Conservation (phyloP, 805 yeast genomes). For the Debaryomyces prosopidis region DNA sequence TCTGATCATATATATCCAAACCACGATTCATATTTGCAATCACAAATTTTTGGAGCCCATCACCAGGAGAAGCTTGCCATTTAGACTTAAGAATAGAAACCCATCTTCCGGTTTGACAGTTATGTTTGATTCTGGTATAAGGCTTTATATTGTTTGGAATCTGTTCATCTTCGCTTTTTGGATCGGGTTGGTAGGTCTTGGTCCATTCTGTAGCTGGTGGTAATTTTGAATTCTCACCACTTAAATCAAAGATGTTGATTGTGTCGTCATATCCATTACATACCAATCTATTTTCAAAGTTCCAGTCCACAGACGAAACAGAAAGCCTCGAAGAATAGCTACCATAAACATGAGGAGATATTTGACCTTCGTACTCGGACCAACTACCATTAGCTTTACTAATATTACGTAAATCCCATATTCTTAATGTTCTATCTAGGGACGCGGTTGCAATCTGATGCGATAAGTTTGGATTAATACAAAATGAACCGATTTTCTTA, state of each 20-base stretch:
- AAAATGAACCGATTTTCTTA: constrained; percentile 89
- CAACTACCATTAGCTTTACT: constrained; percentile 43
- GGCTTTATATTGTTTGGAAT: constrained; percentile 54
- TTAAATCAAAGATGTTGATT: constrained; percentile 61
- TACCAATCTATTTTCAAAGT: constrained; percentile 63
- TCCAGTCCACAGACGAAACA: constrained; percentile 85
- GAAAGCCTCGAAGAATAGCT: constrained; percentile 74
- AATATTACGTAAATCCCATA: constrained; percentile 81
- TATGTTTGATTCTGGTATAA: constrained; percentile 67
- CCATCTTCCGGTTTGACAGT: constrained; percentile 98
- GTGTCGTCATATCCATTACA: constrained; percentile 94
- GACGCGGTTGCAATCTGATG: constrained; percentile 84
- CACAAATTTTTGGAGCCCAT: constrained; percentile 76
- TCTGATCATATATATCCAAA: constrained; percentile 76
- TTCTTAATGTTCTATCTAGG: constrained; percentile 75
- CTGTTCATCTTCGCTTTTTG: constrained; percentile 10
- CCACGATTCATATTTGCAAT: constrained; percentile 93
- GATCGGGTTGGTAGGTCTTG: constrained; percentile 12
- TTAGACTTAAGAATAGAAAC: constrained; percentile 85
- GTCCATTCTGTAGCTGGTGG: constrained; percentile 28
- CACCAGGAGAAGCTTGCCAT: constrained; percentile 78
- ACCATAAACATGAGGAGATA: constrained; percentile 55
- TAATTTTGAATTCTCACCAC: constrained; percentile 35
- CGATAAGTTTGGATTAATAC: constrained; percentile 67
- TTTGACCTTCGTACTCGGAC: constrained; percentile 55